Conservation (phyloP, 1,284 basidiomycete species). For the Erythrobasidium hasegawianum region DNA sequence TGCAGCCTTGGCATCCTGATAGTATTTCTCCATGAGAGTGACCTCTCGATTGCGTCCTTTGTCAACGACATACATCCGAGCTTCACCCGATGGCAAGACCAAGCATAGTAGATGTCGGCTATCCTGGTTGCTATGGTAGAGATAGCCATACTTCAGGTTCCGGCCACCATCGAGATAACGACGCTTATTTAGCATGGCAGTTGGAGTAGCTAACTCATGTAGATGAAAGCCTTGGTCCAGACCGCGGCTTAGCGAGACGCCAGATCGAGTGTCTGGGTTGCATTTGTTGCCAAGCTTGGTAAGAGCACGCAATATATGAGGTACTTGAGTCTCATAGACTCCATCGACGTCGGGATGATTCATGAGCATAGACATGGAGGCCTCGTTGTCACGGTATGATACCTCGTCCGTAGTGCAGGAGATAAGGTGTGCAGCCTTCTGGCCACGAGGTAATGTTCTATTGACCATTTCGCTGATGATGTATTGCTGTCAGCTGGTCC, state of each 20-base stretch:
- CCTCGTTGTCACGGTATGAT: conserved; percentile 74
- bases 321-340: conserved; percentile 89
- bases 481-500: too few species aligned
- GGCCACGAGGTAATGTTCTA: conserved; percentile 74
- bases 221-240: conserved; percentile 81
- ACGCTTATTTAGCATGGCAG: conserved; percentile 59
- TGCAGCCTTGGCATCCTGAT: conserved; percentile 58
- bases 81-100: conserved; percentile 68
- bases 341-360: conserved; percentile 95
- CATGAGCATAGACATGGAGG: conserved; percentile 84
- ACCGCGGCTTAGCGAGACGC: conserved; percentile 74
- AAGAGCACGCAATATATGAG: conserved; percentile 78
- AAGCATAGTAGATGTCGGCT: conserved; percentile 83
- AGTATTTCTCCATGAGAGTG: conserved; percentile 69
- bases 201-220: conserved; percentile 69
- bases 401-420: conserved; percentile 79
- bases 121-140: conserved; percentile 78
- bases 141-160: conserved; percentile 70
- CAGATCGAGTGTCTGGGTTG: conserved; percentile 60
- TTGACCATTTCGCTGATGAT: conserved; percentile 64
- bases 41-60: conserved; percentile 80
- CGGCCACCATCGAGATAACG: conserved; percentile 68
- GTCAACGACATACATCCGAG: conserved; percentile 86
- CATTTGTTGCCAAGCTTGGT: conserved; percentile 82
- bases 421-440: conserved; percentile 74